phyloP scores from a whole-genome alignment of 805 yeast genomes.

The Yamadazyma sp. region DNA sequence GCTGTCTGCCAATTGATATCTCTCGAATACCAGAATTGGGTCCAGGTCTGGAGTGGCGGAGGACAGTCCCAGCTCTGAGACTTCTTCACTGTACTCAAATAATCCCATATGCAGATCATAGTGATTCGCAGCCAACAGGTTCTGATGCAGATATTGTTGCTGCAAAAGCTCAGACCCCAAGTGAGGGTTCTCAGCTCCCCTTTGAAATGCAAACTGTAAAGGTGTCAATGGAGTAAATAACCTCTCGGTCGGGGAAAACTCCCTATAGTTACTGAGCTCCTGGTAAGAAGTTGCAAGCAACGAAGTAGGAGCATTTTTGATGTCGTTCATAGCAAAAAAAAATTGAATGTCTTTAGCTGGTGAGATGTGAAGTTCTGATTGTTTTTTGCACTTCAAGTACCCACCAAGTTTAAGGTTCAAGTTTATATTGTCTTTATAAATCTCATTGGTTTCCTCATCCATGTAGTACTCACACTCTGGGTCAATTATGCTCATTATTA shows the following conservation, averaged over 20 bases:
- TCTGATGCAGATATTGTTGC: too few relatives aligned
- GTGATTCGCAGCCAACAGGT: too few relatives aligned
- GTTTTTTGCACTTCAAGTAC: constrained; percentile 5
- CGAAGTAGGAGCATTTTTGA: not conserved
- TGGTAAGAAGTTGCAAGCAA: constrained; percentile 2
- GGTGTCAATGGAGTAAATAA: constrained; percentile 11
- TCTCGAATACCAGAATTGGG: too few relatives aligned
- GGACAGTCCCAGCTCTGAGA: too few relatives aligned
- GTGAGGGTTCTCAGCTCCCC: too few relatives aligned
- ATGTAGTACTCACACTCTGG: constrained; percentile 10
- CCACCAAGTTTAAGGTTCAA: constrained; percentile 15
- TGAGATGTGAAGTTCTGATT: not conserved
- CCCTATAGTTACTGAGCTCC: constrained; percentile 5
- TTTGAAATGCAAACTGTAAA: too few relatives aligned
- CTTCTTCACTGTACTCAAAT: too few relatives aligned
- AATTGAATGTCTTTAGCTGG: constrained; percentile 2
- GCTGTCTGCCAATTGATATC: too few relatives aligned
- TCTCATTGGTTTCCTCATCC: constrained; percentile 16
- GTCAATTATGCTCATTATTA: not conserved
- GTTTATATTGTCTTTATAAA: constrained; percentile 13
- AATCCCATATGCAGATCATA: too few relatives aligned
- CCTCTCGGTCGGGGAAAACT: constrained; percentile 1
- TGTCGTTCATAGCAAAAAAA: constrained; percentile 3
- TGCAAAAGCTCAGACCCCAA: too few relatives aligned
- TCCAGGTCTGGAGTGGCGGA: too few relatives aligned